phyloP scores from a whole-genome alignment of 371 early-diverging fungal species.

The Chytridiales sp. region DNA sequence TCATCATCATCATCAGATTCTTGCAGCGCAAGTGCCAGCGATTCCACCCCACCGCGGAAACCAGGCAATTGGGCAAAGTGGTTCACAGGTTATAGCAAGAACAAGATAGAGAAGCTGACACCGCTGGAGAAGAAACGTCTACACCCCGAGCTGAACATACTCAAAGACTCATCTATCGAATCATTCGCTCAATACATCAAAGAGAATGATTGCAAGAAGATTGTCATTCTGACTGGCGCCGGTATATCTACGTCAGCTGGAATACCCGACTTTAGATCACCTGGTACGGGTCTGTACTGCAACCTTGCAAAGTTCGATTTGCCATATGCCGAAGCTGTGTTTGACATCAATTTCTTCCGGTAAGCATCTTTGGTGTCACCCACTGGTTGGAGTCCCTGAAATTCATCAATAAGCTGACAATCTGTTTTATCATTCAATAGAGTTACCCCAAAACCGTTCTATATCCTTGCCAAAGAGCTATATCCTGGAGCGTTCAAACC shows the following conservation, averaged over 20 bases:
- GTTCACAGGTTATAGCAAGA: no score
- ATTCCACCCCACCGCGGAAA: no score
- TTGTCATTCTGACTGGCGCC: conserved; percentile 92
- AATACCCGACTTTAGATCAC: conserved; percentile 82
- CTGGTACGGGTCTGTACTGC: conserved; percentile 87
- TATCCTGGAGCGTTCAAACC: conserved; percentile 75
- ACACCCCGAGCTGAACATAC: conserved; percentile 24
- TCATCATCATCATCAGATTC: no score
- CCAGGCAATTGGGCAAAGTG: no score
- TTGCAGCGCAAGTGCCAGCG: no score
- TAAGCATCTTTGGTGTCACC: no score
- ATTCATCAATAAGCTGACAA: conserved; percentile 6
- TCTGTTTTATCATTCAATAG: conserved; percentile 7
- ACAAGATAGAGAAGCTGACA: no score
- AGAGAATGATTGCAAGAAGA: conserved; percentile 53
- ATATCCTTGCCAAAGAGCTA: conserved; percentile 84
- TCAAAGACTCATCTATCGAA: conserved; percentile 34
- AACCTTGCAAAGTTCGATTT: conserved; percentile 77
- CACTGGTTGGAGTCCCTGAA: neutral
- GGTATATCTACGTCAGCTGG: conserved; percentile 94
- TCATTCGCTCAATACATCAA: conserved; percentile 37
- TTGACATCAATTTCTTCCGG: conserved; percentile 86
- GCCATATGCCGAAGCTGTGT: conserved; percentile 92
- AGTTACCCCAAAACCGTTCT: conserved; percentile 79
- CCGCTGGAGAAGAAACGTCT: conserved; percentile 17